A percentile compares a stretch with the other conserved stretches of the same genome.
Evolutionary conservation across 345 rosid genomes (phyloP).

Genomic region (Aurinia saxatilis): DNA sequence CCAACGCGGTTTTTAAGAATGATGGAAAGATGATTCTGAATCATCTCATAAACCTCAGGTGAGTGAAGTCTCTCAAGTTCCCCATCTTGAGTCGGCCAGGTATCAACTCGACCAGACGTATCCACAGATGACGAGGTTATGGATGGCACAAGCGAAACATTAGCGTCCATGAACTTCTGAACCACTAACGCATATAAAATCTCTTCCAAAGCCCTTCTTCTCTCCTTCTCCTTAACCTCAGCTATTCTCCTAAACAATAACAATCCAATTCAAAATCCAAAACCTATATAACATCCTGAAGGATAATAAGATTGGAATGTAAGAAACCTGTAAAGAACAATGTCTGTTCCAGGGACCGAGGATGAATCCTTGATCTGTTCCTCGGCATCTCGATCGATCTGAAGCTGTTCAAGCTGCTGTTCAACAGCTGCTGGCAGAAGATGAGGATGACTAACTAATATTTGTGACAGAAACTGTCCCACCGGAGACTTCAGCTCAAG

Average conservation of each 20-base stretch:
- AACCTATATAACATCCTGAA: neutral
- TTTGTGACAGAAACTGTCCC: conserved; percentile 84
- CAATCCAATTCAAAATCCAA: neutral
- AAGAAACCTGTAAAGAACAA: conserved; percentile 75
- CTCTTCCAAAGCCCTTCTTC: conserved; percentile 77
- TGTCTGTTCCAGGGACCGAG: conserved; percentile 59
- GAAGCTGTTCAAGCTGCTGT: conserved; percentile 91
- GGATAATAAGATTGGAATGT: neutral
- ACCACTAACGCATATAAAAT: conserved; percentile 86
- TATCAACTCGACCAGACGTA: conserved; percentile 54
- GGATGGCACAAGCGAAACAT: conserved; percentile 69
- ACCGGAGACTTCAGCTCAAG: conserved; percentile 83
- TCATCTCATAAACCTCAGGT: conserved; percentile 86
- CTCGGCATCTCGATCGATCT: conserved; percentile 69
- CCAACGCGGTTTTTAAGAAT: conserved; percentile 66
- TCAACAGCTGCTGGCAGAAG: conserved; percentile 94
- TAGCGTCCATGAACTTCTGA: conserved; percentile 85
- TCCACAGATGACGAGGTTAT: conserved; percentile 41
- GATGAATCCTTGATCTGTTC: conserved; percentile 46
- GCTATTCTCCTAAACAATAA: conserved; percentile 71
- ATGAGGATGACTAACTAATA: conserved; percentile 81
- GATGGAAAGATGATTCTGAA: conserved; percentile 85
- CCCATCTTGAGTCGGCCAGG: conserved; percentile 58
- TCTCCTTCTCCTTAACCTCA: conserved; percentile 86
- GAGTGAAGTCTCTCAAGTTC: conserved; percentile 75